Conservation (phyloP, 163 green algal genomes). For the Chlorella variabilis region DNA sequence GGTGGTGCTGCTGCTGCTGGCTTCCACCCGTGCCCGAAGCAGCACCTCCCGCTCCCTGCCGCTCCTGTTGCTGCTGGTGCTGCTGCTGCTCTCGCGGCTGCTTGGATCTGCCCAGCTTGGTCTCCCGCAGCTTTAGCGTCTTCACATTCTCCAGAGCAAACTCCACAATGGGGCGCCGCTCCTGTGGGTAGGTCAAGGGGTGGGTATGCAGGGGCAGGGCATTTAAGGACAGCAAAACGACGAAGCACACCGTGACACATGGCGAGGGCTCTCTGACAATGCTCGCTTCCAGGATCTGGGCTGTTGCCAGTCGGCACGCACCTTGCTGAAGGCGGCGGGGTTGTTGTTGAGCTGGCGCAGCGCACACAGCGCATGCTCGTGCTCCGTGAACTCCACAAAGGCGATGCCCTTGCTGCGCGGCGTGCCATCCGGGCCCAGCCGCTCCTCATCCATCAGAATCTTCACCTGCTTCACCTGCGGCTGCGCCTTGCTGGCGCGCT, state of each 20-base stretch:
- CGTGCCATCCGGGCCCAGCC: conserved; percentile 43
- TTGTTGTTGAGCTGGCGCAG: conserved; percentile 99
- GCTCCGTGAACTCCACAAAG: conserved; percentile 96
- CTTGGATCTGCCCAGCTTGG: conserved; percentile 16
- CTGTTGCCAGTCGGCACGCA: not conserved
- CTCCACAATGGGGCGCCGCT: conserved; percentile 91
- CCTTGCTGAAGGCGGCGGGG: conserved; percentile 70
- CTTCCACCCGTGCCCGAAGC: not conserved
- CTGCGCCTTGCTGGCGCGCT: conserved; percentile 85
- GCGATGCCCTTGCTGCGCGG: conserved; percentile 72
- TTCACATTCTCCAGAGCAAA: conserved; percentile 96
- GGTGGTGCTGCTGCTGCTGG: conserved; percentile 2
- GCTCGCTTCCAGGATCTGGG: not conserved
- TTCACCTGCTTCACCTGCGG: conserved; percentile 88
- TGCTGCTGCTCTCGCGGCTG: conserved; percentile 5
- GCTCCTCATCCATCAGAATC: conserved; percentile 74
- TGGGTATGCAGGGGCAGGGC: no score
- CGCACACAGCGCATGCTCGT: conserved; percentile 91
- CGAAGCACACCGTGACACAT: no score
- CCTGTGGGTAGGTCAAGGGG: conserved; percentile 9
- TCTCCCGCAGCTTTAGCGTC: conserved; percentile 70
- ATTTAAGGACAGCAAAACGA: no score
- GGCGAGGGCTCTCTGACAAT: no score
- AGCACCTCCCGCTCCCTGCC: not conserved
- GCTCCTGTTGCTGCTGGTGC: conserved; percentile 15